These are phyloP conservation scores for Leccinum subtestaceum DNA, from an alignment of 768 basidiomycete species.

Conservation along the genomic window DNA sequence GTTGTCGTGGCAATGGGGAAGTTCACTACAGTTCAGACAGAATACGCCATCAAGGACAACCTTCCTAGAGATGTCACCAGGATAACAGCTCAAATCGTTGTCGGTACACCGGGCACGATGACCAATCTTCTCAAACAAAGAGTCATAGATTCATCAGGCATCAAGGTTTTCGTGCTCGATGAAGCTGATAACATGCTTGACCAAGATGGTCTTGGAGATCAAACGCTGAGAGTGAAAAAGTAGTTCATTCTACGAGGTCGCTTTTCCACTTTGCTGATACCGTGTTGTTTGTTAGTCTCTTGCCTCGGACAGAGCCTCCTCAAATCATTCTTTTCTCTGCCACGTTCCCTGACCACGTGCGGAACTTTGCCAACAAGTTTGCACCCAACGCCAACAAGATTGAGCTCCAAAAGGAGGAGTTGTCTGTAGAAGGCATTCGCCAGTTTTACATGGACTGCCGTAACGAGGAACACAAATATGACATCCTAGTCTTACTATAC, in stretches of 20 bases:
- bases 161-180: constrained; percentile 94
- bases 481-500: constrained; percentile 89
- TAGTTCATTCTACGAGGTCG: constrained; percentile 35
- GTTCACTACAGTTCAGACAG: constrained; percentile 88
- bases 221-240: constrained; percentile 93
- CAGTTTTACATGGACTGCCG: constrained; percentile 98
- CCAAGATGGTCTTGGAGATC: constrained; percentile 89
- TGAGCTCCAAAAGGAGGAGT: constrained; percentile 88
- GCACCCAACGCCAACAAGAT: constrained; percentile 96
- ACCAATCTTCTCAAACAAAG: constrained; percentile 76
- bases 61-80: constrained; percentile 60
- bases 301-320: constrained; percentile 50
- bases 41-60: constrained; percentile 92
- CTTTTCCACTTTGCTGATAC: constrained; percentile 13
- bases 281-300: constrained; percentile 41
- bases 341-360: constrained; percentile 94
- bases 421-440: constrained; percentile 89
- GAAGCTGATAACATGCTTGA: constrained; percentile 99
- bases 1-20: constrained; percentile 94
- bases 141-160: constrained; percentile 73
- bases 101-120: constrained; percentile 97
- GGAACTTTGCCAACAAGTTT: constrained; percentile 87
- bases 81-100: constrained; percentile 86
- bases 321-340: constrained; percentile 98
- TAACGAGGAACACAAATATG: constrained; percentile 91